These are phyloP conservation scores for Mycena vulgaris DNA, from an alignment of 768 basidiomycete genomes.

Conservation along the genomic window DNA sequence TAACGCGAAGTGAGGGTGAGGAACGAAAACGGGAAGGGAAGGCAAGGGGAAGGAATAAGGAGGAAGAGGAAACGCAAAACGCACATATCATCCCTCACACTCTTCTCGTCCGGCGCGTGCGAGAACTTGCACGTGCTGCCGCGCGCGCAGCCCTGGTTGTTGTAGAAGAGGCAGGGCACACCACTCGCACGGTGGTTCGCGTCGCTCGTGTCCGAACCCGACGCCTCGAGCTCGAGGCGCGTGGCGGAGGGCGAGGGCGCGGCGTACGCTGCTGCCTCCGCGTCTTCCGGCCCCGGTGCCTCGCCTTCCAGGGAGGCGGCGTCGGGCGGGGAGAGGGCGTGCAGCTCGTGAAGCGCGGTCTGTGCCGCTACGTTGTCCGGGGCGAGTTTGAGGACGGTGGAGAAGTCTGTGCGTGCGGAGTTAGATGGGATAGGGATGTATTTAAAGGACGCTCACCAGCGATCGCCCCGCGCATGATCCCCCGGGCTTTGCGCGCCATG, in stretches of 20 bases:
- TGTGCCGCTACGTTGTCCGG: constrained; percentile 33
- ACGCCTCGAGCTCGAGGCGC: constrained; percentile 30
- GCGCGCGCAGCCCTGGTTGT: constrained; percentile 40
- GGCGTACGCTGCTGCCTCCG: background rate
- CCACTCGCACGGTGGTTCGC: constrained; percentile 31
- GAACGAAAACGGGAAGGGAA: background rate
- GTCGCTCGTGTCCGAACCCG: constrained; percentile 39
- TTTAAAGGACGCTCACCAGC: constrained; percentile 36
- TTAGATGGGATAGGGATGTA: no score
- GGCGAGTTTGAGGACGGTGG: constrained; percentile 29
- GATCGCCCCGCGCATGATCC: constrained; percentile 20
- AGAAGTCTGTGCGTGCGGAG: constrained; percentile 31
- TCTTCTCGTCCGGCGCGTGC: constrained; percentile 39
- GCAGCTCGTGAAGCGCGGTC: constrained; percentile 23
- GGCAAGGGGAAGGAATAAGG: background rate
- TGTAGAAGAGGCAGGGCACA: constrained; percentile 42
- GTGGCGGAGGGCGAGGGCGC: constrained; percentile 6
- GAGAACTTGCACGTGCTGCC: constrained; percentile 36
- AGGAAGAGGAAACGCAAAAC: background rate
- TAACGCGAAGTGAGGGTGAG: background rate
- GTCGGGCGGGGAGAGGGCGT: background rate
- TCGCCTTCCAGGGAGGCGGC: background rate
- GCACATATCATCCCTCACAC: constrained; percentile 35
- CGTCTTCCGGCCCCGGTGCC: background rate
- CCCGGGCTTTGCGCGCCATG: constrained; percentile 36